Evolutionary conservation across 306 rosid genomes (phyloP).

Genomic region (Sicyos baderoa): DNA sequence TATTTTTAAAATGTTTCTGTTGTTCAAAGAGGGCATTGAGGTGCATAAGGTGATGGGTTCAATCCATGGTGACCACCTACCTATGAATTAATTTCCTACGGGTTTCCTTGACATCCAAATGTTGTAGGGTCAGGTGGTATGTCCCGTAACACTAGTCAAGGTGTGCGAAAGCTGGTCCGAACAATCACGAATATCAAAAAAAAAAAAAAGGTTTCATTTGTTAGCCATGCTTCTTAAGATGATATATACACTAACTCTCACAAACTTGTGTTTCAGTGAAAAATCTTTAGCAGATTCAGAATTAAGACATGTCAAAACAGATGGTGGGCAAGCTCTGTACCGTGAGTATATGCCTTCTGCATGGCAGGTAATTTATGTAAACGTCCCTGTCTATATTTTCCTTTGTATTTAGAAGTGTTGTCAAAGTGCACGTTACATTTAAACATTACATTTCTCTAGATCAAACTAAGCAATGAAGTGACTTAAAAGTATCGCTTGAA

Average conservation of each 20-base stretch:
- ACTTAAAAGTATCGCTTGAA: background rate
- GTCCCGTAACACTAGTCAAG: too few species aligned
- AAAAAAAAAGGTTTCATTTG: too few species aligned
- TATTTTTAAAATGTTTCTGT: background rate
- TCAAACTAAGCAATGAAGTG: background rate
- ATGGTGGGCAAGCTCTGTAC: constrained; percentile 31
- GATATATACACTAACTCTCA: constrained; percentile 11
- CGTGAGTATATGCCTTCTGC: constrained; percentile 83
- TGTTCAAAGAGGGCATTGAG: too few species aligned
- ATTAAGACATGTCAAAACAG: constrained; percentile 30
- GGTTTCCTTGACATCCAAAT: too few species aligned
- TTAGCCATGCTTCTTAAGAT: background rate
- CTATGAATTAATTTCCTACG: too few species aligned
- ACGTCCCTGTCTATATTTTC: background rate
- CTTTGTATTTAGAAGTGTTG: background rate
- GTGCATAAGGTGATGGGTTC: too few species aligned
- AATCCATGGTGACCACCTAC: too few species aligned
- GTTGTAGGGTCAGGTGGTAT: too few species aligned
- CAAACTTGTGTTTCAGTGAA: constrained; percentile 37
- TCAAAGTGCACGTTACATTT: background rate
- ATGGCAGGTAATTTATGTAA: constrained; percentile 69
- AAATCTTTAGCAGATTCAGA: constrained; percentile 31
- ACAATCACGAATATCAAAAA: too few species aligned
- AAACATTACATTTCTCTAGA: background rate
- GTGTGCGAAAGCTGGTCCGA: too few species aligned